A percentile compares a stretch with the other conserved stretches of the same genome.
Evolutionary conservation across 305 asterid genomes (phyloP).

Genomic region (Striga hermonthica): DNA sequence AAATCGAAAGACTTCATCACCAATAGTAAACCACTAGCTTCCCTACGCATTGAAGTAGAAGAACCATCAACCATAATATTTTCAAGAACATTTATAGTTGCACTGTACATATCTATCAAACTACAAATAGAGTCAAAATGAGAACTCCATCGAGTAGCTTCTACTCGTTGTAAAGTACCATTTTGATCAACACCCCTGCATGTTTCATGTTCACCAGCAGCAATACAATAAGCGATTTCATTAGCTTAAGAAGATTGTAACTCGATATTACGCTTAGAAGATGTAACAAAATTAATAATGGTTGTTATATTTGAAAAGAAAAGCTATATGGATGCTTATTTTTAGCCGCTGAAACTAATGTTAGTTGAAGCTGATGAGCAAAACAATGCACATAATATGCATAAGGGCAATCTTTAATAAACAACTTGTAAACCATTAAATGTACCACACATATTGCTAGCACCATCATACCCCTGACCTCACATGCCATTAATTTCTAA

Average conservation of each 20-base stretch:
- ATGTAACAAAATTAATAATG: not conserved
- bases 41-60: not conserved
- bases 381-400: no score
- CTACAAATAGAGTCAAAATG: not conserved
- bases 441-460: not conserved
- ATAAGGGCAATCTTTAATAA: no score
- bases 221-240: not conserved
- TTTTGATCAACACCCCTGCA: not conserved
- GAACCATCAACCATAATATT: not conserved
- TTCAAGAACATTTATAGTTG: not conserved
- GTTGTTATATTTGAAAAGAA: not conserved
- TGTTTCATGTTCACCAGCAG: not conserved
- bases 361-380: not conserved
- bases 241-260: not conserved
- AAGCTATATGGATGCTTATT: not conserved
- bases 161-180: slow-evolving; percentile 12
- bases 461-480: not conserved
- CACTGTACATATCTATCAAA: not conserved
- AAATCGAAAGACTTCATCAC: not conserved
- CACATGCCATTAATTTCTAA: not conserved
- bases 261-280: not conserved
- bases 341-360: not conserved
- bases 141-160: slow-evolving; percentile 1
- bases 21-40: not conserved
- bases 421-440: not conserved